Conservation (phyloP, 306 rosid species). For the cucumber (Cucumis sativus) region DNA sequence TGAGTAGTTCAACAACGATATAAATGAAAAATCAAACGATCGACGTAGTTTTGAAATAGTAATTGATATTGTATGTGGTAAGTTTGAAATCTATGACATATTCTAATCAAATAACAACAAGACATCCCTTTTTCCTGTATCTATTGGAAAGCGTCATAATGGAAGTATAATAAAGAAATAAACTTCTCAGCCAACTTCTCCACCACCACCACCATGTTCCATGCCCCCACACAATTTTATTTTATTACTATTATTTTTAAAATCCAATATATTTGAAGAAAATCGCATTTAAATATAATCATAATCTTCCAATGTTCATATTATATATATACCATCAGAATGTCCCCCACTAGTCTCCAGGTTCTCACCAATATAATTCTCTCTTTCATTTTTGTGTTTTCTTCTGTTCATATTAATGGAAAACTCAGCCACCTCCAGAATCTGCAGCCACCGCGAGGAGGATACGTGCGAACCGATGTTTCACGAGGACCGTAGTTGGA, state of each 20-base stretch:
- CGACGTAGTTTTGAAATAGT: no score
- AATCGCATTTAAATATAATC: not conserved
- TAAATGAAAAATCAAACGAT: no score
- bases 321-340: not conserved
- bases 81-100: no score
- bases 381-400: not conserved
- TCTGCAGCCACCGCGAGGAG: not conserved
- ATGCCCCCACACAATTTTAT: not conserved
- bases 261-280: no score
- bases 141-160: not conserved
- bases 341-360: not conserved
- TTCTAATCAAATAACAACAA: not conserved
- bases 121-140: no score
- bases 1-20: no score
- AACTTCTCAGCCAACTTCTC: not conserved
- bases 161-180: not conserved
- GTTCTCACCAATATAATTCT: not conserved
- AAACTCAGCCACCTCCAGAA: not conserved
- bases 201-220: not conserved
- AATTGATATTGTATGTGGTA: no score
- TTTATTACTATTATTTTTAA: no score
- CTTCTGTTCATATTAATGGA: not conserved
- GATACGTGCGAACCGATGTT: not conserved
- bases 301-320: not conserved
- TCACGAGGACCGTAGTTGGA: not conserved